Percentiles rank a stretch among this genome's conserved stretches.
These are phyloP conservation scores for Hansenula lynferdii DNA, from an alignment of 1,139 yeast genomes.

Conservation along the genomic window DNA sequence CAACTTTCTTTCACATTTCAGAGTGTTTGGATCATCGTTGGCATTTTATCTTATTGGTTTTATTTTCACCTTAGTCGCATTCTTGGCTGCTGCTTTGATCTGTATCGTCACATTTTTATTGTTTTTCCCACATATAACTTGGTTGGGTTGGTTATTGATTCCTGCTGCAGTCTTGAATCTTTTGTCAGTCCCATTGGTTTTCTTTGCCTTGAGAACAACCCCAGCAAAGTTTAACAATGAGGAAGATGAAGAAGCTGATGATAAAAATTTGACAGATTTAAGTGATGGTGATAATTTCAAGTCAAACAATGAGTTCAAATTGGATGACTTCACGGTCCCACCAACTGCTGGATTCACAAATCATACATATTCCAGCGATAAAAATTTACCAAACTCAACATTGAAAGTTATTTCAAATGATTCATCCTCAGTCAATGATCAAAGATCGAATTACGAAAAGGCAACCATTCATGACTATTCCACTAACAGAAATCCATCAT, in stretches of 20 bases:
- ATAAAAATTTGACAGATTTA: conserved; percentile 30
- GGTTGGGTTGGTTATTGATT: conserved; percentile 68
- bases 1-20: conserved; percentile 36
- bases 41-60: conserved; percentile 29
- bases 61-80: conserved; percentile 37
- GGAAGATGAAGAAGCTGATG: conserved; percentile 18
- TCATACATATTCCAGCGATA: conserved; percentile 10
- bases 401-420: conserved; percentile 17
- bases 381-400: conserved; percentile 7
- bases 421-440: conserved; percentile 13
- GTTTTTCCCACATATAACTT: conserved; percentile 57
- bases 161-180: conserved; percentile 59
- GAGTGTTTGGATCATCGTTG: conserved; percentile 31
- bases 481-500: conserved; percentile 6
- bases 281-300: conserved; percentile 26
- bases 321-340: conserved; percentile 9
- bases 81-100: conserved; percentile 46
- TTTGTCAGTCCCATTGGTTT: conserved; percentile 37
- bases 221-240: conserved; percentile 27
- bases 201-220: conserved; percentile 26
- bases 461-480: conserved; percentile 20
- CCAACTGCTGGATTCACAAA: conserved; percentile 1
- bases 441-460: conserved; percentile 13
- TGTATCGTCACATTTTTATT: conserved; percentile 50
- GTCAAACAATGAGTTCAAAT: conserved; percentile 6